Evolutionary conservation across 192 early-diverging fungal genomes (phyloP), one percentile per base, ranked within the genome.

Genomic region (Spizellomyces punctatus): DNA sequence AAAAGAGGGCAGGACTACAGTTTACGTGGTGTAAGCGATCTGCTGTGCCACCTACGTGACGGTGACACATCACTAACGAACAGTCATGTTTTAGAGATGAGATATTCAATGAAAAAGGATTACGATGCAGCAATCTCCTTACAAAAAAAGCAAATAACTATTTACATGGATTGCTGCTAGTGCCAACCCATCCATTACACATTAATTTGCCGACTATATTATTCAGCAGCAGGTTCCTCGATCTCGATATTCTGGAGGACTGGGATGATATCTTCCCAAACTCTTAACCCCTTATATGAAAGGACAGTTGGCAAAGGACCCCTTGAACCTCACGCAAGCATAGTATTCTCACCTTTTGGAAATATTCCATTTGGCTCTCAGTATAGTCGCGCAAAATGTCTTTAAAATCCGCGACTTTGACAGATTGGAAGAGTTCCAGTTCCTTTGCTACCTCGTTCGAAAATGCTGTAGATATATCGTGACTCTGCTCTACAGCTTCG

Each of bases 201-300:
- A 36, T 36, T 36, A 36, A 36, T 36, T 36, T 36, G 27, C 27
- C 27, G 27, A 36, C 27, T 36, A 36, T 36, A 36, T 36, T 36
- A 36, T 36, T 36, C 27, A 36, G 27, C 27, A 36, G 27, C 27
- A 36, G 27, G 1, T 54, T 54, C 50, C 50, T 54, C 71, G 12
- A 63, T 41, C 19, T 72, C n/a, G 21, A 80, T 83, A 44, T 66
- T 73, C 52, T 95, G 92, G 63, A 98, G 67, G 56, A 90, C 84
- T 17, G 94, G 93, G 47, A 96, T 89, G 46, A 98, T 85, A 17
- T 88, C 85, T 66, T 90, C 91, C 96, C 96, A 98, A 21, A 93
- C 83, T 63, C 85, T 79, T 14, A 81, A 64, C 8, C 90, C 79
- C 89, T 89, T 68, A 22, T 17, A 44, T 49, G 43, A 63, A 17